These are phyloP conservation scores for Kwoniella sp. DNA, from an alignment of 768 basidiomycete species.

Conservation along the genomic window DNA sequence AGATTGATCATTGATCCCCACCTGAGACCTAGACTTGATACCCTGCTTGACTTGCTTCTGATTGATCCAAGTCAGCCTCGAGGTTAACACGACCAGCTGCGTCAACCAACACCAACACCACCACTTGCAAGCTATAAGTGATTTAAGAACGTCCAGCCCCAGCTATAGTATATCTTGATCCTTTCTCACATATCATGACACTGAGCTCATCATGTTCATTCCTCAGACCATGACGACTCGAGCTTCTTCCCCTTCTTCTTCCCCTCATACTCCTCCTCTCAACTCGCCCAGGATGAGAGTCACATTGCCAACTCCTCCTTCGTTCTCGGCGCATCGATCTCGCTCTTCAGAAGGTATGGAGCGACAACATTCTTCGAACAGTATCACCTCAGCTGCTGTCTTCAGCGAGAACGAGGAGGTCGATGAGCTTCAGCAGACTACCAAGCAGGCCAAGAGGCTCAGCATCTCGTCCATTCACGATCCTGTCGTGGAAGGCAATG, in stretches of 20 bases:
- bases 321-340: constrained; percentile 35
- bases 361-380: not conserved
- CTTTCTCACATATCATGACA: not conserved
- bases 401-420: not conserved
- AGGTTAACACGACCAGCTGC: not conserved
- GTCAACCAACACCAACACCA: no score
- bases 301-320: constrained; percentile 44
- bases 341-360: not conserved
- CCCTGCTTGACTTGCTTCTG: not conserved
- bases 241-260: constrained; percentile 1
- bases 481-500: constrained; percentile 3
- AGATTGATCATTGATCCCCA: not conserved
- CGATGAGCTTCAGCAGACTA: not conserved
- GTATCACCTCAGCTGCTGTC: not conserved
- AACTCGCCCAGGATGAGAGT: constrained; percentile 15
- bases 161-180: no score
- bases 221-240: not conserved
- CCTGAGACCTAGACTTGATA: not conserved
- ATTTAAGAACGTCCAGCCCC: no score
- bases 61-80: not conserved
- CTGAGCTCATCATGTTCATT: not conserved
- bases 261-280: constrained; percentile 15
- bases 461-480: constrained; percentile 20
- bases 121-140: not conserved
- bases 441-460: constrained; percentile 12